Percentiles rank a stretch among this genome's conserved stretches.
phyloP scores from a whole-genome alignment of 306 rosid genomes.

The Mucuna pruriens region DNA sequence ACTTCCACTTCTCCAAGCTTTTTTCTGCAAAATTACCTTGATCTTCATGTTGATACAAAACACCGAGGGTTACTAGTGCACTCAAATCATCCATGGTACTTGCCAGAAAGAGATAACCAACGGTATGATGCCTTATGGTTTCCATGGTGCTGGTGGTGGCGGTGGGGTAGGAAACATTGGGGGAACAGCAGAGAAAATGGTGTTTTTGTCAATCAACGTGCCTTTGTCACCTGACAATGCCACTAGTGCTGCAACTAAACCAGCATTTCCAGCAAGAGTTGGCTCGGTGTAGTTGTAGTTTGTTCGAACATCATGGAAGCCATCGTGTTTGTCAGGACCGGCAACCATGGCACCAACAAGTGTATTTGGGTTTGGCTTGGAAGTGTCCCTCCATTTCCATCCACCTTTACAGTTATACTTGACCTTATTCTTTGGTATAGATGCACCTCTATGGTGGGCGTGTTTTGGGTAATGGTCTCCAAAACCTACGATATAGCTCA shows the following conservation, averaged over 20 bases:
- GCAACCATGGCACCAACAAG: constrained; percentile 96
- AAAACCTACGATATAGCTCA: constrained; percentile 89
- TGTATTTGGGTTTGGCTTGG: constrained; percentile 84
- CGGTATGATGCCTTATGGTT: constrained; percentile 55
- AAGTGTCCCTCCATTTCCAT: constrained; percentile 92
- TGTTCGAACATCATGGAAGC: constrained; percentile 85
- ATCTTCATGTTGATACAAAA: constrained; percentile 45
- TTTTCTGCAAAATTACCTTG: constrained; percentile 48
- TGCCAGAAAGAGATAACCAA: constrained; percentile 17
- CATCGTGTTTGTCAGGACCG: constrained; percentile 94
- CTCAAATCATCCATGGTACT: constrained; percentile 57
- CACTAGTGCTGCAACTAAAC: constrained; percentile 87
- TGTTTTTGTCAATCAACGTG: constrained; percentile 77
- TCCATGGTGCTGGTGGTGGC: constrained; percentile 99
- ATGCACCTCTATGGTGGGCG: constrained; percentile 95
- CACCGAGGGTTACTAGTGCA: constrained; percentile 42
- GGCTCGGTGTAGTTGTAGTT: constrained; percentile 98
- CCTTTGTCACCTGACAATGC: constrained; percentile 86
- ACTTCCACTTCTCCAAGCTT: constrained; percentile 40
- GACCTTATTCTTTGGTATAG: constrained; percentile 89
- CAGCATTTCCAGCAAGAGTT: constrained; percentile 96
- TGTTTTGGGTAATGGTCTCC: constrained; percentile 90
- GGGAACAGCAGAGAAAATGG: constrained; percentile 92
- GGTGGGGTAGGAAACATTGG: constrained; percentile 99
- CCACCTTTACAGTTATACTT: constrained; percentile 94